phyloP scores from a whole-genome alignment of 768 basidiomycete species.

The Lactarius evosmus region DNA sequence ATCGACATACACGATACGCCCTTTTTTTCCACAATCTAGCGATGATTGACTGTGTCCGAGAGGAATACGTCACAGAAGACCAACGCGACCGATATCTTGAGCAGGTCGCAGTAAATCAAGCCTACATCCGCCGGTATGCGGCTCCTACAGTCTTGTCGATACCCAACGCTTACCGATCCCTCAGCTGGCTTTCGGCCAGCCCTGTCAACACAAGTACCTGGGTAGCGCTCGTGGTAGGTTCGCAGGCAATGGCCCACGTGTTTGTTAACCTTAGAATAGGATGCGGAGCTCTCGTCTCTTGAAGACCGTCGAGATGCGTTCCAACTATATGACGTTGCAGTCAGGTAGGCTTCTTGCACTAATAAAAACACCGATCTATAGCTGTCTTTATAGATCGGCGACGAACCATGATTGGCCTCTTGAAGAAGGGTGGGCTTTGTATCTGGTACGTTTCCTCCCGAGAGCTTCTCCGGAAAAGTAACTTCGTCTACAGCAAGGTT shows the following conservation, averaged over 20 bases:
- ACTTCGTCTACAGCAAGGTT: constrained; percentile 52
- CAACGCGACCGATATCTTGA: constrained; percentile 43
- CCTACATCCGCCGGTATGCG: constrained; percentile 54
- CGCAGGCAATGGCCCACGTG: background rate
- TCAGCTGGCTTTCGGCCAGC: constrained; percentile 66
- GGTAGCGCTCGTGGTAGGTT: constrained; percentile 62
- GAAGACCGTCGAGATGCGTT: constrained; percentile 54
- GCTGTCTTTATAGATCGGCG: constrained; percentile 45
- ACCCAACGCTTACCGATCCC: background rate
- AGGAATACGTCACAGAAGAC: constrained; percentile 39
- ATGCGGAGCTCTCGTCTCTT: constrained; percentile 67
- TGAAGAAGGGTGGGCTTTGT: constrained; percentile 70
- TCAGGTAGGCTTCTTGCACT: constrained; percentile 43
- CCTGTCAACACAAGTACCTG: constrained; percentile 67
- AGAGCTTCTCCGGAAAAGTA: background rate
- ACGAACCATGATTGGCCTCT: constrained; percentile 66
- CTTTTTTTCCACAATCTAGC: constrained; percentile 71
- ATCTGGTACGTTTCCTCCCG: constrained; percentile 43
- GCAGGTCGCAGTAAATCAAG: constrained; percentile 60
- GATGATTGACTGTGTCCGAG: constrained; percentile 56
- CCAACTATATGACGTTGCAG: constrained; percentile 65
- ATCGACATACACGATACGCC: constrained; percentile 64
- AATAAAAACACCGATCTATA: background rate
- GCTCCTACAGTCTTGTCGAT: constrained; percentile 2
- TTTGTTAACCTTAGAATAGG: constrained; percentile 39